Base-by-base conservation (phyloP, 1,139 yeast genomes). In the Candida sp. region DNA sequence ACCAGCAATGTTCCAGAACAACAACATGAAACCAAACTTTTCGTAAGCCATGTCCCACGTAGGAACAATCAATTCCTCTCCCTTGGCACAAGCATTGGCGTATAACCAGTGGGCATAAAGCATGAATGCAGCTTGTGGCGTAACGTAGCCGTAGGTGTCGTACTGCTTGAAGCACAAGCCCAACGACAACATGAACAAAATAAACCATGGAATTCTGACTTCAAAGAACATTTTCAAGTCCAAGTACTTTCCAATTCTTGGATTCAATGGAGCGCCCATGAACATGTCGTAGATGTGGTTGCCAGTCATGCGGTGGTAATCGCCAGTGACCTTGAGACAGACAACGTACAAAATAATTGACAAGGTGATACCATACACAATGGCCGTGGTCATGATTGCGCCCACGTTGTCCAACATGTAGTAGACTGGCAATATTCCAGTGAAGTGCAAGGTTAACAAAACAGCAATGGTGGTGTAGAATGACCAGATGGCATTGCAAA, bases 41-140 rank as follows among this genome's bases (percentile, higher is more conserved):
- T 94, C 99, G 70, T 94, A 94, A 44, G 97, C 98, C 98, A 94
- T 93, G 70, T 94, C 99, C 99, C 99, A 94, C 22, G 97, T 88
- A 58, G 98, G 97, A 54, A 93, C 97, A 68, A 94, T 93, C 63
- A 93, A 78, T 68, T 96, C 98, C 74, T 94, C 99, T 59, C 98
- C 99, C 73, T 94, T 94, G 54, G 97, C 88, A 73, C 98, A 94
- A 3, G 98, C 97, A 67, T 94, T 94, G 57, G 97, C 97, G 65
- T 94, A 94, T 49, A 92, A 77, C 90, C 96, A 94, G 68, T 93
- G 96, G 17, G 96, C 98, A 56, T 88, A 75, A 60, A 90, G 73
- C 43, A 92, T 79, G 58, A 89, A 85, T 50, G 78, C 77, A 45
- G 92, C 86, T 70, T 92, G 97, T 44, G 92, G 85, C 7, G 93